Conservation (phyloP, 495 filamentous ascomycete genomes). For the Elasticomyces elasticus region DNA sequence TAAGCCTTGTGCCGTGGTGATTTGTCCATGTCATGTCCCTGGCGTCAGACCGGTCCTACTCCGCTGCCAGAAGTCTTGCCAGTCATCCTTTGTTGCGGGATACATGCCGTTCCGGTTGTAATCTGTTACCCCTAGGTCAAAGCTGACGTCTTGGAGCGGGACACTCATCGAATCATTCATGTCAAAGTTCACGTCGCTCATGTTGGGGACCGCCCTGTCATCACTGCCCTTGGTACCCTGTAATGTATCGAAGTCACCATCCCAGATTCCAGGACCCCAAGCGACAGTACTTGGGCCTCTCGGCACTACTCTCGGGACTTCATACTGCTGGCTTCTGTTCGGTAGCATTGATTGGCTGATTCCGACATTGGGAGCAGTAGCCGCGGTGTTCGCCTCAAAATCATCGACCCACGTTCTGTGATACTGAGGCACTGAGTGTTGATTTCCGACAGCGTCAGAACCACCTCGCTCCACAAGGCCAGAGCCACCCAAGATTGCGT, state of each 20-base stretch:
- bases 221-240: background rate
- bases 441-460: no score
- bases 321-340: background rate
- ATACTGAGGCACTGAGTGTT: background rate
- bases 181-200: background rate
- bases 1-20: no score
- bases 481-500: background rate
- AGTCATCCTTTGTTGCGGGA: constrained; percentile 3
- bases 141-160: background rate
- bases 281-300: background rate
- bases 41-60: background rate
- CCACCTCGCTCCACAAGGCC: background rate
- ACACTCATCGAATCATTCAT: background rate
- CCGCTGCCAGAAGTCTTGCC: background rate
- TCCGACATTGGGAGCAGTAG: background rate
- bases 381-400: background rate
- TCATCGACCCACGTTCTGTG: background rate
- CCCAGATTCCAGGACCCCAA: background rate
- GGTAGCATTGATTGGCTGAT: background rate
- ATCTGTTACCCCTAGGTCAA: background rate
- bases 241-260: background rate
- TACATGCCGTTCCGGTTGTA: constrained; percentile 6
- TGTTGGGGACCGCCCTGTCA: background rate
- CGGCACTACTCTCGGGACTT: background rate
- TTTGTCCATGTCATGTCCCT: background rate